Base-by-base conservation (phyloP, 2,329 filamentous ascomycete genomes). In the Colletotrichum cuscutae region DNA sequence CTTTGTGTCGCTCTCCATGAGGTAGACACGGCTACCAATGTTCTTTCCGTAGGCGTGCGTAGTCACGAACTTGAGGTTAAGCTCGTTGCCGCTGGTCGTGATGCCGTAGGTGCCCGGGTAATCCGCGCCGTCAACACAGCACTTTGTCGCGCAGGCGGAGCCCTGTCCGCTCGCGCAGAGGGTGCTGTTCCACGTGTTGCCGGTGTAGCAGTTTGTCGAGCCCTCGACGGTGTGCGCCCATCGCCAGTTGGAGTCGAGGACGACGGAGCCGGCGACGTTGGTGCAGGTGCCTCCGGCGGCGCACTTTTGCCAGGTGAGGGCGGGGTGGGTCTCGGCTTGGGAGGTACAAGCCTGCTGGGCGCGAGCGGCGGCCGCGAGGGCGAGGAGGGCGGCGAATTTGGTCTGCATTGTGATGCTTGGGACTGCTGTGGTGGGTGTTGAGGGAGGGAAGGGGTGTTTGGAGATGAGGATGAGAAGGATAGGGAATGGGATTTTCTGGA, bases 191-290 rank as follows among this genome's bases (percentile, higher is more conserved):
- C 86, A 85, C 60, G 78, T 77, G 80, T 89, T 89, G 62, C 87
- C 88, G 5, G 81, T 85, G 81, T 90, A 90, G 83, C 88, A 90
- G 82, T 91, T 91, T 76, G 83, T 87, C 74, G 80, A 83, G 65
- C 84, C 82, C 5, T 78, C 76, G 64, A 81, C 79, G 22, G 79
- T 79, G 80, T 91, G 89, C 71, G 89, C 83, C 89, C 89, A 91
- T 73, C 89, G 86, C 89, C 89, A 91, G 83, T 91, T 91, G 77
- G 89, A 80, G 74, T 91, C 89, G 76, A 91, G 81, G 65, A 88
- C 87, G 56, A 91, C 83, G 46, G 85, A 86, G 54, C 86, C 88
- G 53, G 78, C 76, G 76, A 88, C 84, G 65, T 80, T 82, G 30
- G 81, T 85, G 82, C 89, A 91, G 66, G 80, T 81, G 71, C 88